Base-by-base conservation (phyloP, 2,329 filamentous ascomycete genomes). In the Ascochyta viciae-villosae region DNA sequence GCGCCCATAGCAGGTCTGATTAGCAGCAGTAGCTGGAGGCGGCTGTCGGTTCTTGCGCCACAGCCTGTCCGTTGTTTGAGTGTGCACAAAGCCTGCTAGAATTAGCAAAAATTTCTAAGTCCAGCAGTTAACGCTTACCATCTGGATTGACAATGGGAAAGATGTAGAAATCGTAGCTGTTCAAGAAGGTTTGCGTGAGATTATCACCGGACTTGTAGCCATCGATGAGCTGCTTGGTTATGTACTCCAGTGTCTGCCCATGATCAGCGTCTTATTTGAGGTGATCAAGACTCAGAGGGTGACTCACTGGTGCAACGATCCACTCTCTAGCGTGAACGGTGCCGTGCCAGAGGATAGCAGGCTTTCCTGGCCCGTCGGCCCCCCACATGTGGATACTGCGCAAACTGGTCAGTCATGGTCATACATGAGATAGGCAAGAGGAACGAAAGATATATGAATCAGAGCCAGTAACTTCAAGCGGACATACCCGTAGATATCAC, bases 261-360 rank as follows among this genome's bases (percentile, higher is more conserved):
- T 12, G 16, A 2, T 50, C 10, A 50, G 35, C 24, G 10, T 23
- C 4, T 12, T 1, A 3, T 2, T 0, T 7, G 10, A 12, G 3
- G 12, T 3, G 8, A 37, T 9, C 6, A 8, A 16, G 6, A 9
- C 29, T 16, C 8, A 16, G 19, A 19, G 19, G 19, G 19, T 19
- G 19, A 19, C 10, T 54, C 48, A 81, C 82, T 75, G 84, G 83
- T 7, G 71, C 64, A 9, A 64, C 48, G 15, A 74, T 71, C 70
- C 71, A 73, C 44, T 74, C 71, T 47, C 70, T 56, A 10, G 72
- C 72, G 24, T 74, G 71, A 0, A 74, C 71, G 6, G 66, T 73
- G 3, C 65, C 69, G 27, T 74, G 71, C 41, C 66, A 68, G 16
- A 74, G 55, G 2, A 74, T 63, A 33, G 50, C 55, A 4, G 55